Base-by-base conservation (phyloP, 805 yeast genomes). In the Metschnikowia kunwiensis region DNA sequence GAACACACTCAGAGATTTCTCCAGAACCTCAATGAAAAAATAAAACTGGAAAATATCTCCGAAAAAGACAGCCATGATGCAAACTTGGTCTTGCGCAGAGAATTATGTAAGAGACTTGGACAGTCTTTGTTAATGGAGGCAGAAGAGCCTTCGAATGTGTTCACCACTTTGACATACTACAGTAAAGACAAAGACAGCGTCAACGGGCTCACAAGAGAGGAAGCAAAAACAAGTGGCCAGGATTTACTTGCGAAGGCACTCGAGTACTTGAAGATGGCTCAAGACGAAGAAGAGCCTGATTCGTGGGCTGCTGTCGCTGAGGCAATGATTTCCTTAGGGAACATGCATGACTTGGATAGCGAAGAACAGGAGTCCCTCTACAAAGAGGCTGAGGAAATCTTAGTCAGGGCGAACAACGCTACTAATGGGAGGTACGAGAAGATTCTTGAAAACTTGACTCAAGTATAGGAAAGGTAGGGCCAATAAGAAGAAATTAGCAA, bases 241-340 rank as follows among this genome's bases (percentile, higher is more conserved):
- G 60, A 64, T 2, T 58, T 70, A 23, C 73, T 79, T 8, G 49
- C 57, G 7, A 61, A 58, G 13, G 94, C 94, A 0, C 64, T 84
- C 17, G 62, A 67, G 24, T 75, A 75, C 51, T 65, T 88, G 36
- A 60, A 67, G 36, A 61, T 66, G 36, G 82, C 88, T 0, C 76
- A 80, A 55, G 78, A 78, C 33, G 79, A 77, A 13, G 85, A 80
- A 30, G 86, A 82, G 26, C 94, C 95, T 0, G 82, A 80, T 40
- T 70, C 83, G 5, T 83, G 91, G 86, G 95, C 81, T 9, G 75
- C 78, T 52, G 72, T 84, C 30, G 96, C 96, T 1, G 97, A 91
- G 58, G 89, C 95, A 1, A 68, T 77, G 51, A 86, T 91, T 23
- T 76, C 83, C 11, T 63, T 85, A 47, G 96, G 89, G 11, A 89